These are phyloP conservation scores for Cladophialophora immunda DNA, from an alignment of 2,329 filamentous ascomycete species.

Conservation along the genomic window DNA sequence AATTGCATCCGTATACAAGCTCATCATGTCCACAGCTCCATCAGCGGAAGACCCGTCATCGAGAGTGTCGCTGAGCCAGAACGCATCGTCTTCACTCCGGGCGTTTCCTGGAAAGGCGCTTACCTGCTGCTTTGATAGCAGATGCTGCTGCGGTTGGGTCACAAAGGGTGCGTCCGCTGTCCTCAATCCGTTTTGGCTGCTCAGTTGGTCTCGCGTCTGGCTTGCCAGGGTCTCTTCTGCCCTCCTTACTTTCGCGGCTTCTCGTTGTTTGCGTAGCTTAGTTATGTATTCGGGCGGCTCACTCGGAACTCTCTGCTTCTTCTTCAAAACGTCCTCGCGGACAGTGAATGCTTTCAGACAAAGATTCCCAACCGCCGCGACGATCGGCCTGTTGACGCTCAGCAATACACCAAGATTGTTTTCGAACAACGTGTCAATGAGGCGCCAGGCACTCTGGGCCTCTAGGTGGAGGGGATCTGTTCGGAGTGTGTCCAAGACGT, in stretches of 20 bases:
- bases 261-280: constrained; percentile 40
- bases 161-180: background rate
- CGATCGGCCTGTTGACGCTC: constrained; percentile 43
- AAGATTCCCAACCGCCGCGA: constrained; percentile 46
- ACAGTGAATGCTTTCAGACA: constrained; percentile 46
- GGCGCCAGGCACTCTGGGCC: constrained; percentile 47
- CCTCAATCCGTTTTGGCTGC: background rate
- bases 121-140: background rate
- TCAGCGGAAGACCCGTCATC: background rate
- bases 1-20: constrained; percentile 22
- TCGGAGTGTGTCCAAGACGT: constrained; percentile 49
- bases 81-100: background rate
- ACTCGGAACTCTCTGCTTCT: background rate
- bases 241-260: constrained; percentile 20
- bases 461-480: constrained; percentile 44
- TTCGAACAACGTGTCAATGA: constrained; percentile 48
- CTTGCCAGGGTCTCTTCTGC: constrained; percentile 35
- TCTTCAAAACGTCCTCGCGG: constrained; percentile 31
- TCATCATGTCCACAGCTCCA: background rate
- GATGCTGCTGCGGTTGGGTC: background rate
- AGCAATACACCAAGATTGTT: constrained; percentile 44
- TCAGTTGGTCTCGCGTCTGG: constrained; percentile 25
- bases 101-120: background rate
- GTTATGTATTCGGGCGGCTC: constrained; percentile 38
- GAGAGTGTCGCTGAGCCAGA: background rate